Percentiles rank a stretch among this genome's conserved stretches.
phyloP scores from a whole-genome alignment of 306 rosid genomes.

The Ziziphus jujuba region DNA sequence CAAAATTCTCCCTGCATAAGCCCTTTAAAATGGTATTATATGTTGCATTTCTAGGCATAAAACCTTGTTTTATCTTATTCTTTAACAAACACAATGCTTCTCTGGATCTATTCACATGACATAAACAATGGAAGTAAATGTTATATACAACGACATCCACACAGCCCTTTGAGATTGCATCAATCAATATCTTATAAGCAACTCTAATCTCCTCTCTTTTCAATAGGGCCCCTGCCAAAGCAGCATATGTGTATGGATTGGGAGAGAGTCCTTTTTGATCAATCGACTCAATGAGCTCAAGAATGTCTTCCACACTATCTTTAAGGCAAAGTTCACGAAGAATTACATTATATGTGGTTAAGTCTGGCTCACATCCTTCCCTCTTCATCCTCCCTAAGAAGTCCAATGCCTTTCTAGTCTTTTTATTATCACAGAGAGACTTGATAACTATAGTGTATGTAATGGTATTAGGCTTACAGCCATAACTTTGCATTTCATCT shows the following conservation, averaged over 20 bases:
- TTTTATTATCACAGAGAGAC: constrained; percentile 41
- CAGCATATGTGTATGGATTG: constrained; percentile 40
- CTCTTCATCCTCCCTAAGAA: constrained; percentile 34
- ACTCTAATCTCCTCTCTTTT: constrained; percentile 28
- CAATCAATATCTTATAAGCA: constrained; percentile 28
- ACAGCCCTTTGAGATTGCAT: constrained; percentile 29
- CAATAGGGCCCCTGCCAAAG: constrained; percentile 45
- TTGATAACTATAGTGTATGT: constrained; percentile 49
- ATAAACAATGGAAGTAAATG: constrained; percentile 41
- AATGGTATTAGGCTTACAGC: constrained; percentile 37
- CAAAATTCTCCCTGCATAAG: constrained; percentile 27
- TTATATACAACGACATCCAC: constrained; percentile 43
- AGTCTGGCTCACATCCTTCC: constrained; percentile 46
- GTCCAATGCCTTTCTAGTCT: constrained; percentile 37
- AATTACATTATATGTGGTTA: constrained; percentile 43
- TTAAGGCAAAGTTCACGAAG: constrained; percentile 48
- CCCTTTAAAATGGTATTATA: constrained; percentile 46
- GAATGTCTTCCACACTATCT: constrained; percentile 28
- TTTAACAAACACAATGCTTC: constrained; percentile 37
- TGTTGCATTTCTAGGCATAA: constrained; percentile 36
- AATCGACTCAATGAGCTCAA: constrained; percentile 26
- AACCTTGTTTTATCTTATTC: constrained; percentile 33
- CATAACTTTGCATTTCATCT: constrained; percentile 40
- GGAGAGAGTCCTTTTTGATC: constrained; percentile 40
- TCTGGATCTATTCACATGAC: constrained; percentile 34